Evolutionary conservation across 2,329 filamentous ascomycete genomes (phyloP).

Genomic region (Paracorniculantispora psalliotae): DNA sequence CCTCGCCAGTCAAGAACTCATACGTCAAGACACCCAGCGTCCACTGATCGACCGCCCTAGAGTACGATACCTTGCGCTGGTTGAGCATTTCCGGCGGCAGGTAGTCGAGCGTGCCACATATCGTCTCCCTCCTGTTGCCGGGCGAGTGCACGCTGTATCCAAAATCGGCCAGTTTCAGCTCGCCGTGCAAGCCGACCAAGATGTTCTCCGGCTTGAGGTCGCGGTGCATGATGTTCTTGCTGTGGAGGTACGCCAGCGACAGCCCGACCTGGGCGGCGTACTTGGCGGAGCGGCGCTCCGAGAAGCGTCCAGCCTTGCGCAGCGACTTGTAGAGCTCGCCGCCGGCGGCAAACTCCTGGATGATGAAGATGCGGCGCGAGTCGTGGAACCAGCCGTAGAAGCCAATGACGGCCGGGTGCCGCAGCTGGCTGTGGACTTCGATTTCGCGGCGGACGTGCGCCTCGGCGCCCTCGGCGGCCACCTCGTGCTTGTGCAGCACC

Average conservation of each 20-base stretch:
- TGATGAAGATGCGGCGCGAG: constrained; percentile 79
- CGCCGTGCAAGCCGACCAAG: constrained; percentile 25
- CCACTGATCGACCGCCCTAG: constrained; percentile 20
- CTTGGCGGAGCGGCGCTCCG: constrained; percentile 78
- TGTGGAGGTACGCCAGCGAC: constrained; percentile 78
- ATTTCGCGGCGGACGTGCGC: constrained; percentile 84
- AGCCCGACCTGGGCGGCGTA: constrained; percentile 86
- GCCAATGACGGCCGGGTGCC: constrained; percentile 77
- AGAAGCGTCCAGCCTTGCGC: constrained; percentile 70
- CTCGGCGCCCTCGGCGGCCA: constrained; percentile 70
- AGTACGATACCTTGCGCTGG: constrained; percentile 13
- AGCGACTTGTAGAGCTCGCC: constrained; percentile 86
- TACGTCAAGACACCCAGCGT: constrained; percentile 23
- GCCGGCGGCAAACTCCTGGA: constrained; percentile 79
- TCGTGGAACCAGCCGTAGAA: constrained; percentile 87
- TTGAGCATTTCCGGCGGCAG: constrained; percentile 25
- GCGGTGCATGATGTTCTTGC: constrained; percentile 85
- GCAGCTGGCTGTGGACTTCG: constrained; percentile 81
- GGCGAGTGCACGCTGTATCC: constrained; percentile 26
- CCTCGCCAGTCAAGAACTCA: constrained; percentile 21
- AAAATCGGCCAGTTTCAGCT: constrained; percentile 26
- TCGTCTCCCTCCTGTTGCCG: constrained; percentile 18
- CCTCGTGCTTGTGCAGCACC: constrained; percentile 77
- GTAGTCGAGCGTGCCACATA: constrained; percentile 26
- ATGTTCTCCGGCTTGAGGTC: constrained; percentile 61